Base-by-base conservation (phyloP, 23 red algal genomes). In the Gracilaria domingensis region DNA sequence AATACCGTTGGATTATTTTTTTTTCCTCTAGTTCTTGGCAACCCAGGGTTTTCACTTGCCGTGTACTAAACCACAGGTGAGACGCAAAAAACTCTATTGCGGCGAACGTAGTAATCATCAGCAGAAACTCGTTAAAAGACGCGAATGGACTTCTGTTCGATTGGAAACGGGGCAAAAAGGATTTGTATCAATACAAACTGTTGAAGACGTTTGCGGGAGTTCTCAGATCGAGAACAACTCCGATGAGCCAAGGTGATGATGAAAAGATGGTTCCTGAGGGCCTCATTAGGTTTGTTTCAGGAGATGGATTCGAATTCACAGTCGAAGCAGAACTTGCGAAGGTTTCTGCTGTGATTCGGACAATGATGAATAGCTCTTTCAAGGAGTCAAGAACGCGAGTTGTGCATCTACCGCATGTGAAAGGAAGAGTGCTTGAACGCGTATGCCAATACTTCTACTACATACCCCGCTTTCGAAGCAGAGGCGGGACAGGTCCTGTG, bases 401-500 rank as follows among this genome's bases (percentile, higher is more conserved):
- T 37, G 59, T 90, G 16, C 72, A 90, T 80, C 57, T 90, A 51
- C 87, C 87, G 9, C 66, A 90, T 47, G 49, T 90, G 54, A 90
- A 37, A 16, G 87, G 72, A 64, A 66, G 87, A 17, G 87, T 90
- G 23, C 56, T 90, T 11, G 74, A 90, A 59, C 38, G 60, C 45
- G 69, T 90, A 33, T 90, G 87, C 62, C 87, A 79, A 36, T 90
- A 81, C 74, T 90, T 90, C 45, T 90, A 90, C 35, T 90, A 90
- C 87, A 80, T 90, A 13, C 56, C 87, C 61, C 47, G 76, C 17
- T 81, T 90, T 55, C 64, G 51, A 29, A 75, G 67, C 67, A 66
- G 84, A 30, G 45, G 45, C 26, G 72, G 72, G 18, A 77, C 72
- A 30, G 45, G 72, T n/a, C 72, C 72, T 37, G 45, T 77, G 23